These are phyloP conservation scores for Amaranthus palmeri DNA, from an alignment of 148 eudicot genomes.

Conservation along the genomic window DNA sequence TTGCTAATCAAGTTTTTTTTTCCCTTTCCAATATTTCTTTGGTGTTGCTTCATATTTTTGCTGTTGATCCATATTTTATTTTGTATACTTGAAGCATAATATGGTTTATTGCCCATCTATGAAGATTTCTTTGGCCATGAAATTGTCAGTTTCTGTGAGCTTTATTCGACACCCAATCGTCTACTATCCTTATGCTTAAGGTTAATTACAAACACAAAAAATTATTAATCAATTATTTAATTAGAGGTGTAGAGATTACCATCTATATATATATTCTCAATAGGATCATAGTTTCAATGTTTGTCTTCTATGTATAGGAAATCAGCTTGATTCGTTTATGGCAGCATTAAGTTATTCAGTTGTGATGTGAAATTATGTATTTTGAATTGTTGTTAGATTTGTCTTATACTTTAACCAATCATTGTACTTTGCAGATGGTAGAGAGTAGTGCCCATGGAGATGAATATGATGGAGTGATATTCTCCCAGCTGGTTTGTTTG, in stretches of 20 bases:
- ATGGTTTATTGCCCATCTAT: neutral
- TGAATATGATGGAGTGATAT: slow-evolving; percentile 94
- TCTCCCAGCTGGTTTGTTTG: slow-evolving; percentile 81
- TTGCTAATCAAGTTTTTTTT: neutral
- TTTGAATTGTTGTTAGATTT: neutral
- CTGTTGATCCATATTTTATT: slow-evolving; percentile 4
- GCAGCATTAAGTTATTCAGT: neutral
- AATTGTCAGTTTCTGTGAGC: too few relatives aligned
- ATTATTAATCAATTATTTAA: too few relatives aligned
- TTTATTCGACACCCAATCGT: neutral
- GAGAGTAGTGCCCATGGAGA: slow-evolving; percentile 97
- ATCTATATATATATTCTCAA: neutral
- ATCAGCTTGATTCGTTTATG: neutral
- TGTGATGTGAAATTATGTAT: neutral
- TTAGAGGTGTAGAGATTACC: neutral
- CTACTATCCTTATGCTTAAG: neutral
- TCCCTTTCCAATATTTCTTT: neutral
- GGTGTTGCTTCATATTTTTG: neutral
- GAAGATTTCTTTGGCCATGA: neutral
- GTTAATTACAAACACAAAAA: too few relatives aligned
- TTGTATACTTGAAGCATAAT: neutral
- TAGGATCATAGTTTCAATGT: neutral
- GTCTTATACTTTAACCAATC: neutral
- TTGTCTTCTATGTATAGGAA: neutral
- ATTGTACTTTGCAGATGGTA: slow-evolving; percentile 55